phyloP scores from a whole-genome alignment of 75 land plant species.

The Gnetum montanum region DNA sequence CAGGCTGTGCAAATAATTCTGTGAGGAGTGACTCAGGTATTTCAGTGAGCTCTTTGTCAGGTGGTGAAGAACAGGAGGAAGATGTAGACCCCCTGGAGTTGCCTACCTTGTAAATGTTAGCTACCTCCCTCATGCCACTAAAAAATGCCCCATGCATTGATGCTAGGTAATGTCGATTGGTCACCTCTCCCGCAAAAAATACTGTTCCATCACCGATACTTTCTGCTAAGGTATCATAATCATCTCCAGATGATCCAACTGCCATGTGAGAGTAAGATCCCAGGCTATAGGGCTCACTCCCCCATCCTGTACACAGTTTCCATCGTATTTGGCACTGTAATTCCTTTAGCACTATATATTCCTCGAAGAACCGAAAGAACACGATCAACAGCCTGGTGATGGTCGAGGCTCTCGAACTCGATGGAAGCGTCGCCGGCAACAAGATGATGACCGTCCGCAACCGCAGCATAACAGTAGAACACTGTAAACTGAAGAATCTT shows the following conservation, averaged over 20 bases:
- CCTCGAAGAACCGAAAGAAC: conserved; percentile 60
- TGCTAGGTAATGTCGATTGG: conserved; percentile 84
- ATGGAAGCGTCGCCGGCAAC: conserved; percentile 95
- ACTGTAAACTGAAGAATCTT: too few relatives aligned
- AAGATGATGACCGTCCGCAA: conserved; percentile 86
- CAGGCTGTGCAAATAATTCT: conserved; percentile 55
- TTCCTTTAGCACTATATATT: conserved; percentile 76
- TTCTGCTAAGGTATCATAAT: conserved; percentile 91
- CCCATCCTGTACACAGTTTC: conserved; percentile 96
- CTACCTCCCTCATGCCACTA: conserved; percentile 87
- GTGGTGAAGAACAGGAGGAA: conserved; percentile 5
- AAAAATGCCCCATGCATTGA: conserved; percentile 97
- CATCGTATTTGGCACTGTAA: conserved; percentile 82
- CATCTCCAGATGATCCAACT: conserved; percentile 91
- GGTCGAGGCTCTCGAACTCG: conserved; percentile 62
- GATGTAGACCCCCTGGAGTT: conserved; percentile 20
- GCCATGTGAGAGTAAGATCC: conserved; percentile 95
- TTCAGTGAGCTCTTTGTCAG: conserved; percentile 22
- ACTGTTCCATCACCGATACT: conserved; percentile 70
- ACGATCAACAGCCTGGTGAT: conserved; percentile 47
- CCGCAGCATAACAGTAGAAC: conserved; percentile 89
- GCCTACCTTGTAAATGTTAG: conserved; percentile 58
- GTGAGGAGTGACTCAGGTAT: conserved; percentile 24
- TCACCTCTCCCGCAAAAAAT: conserved; percentile 95
- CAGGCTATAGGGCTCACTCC: conserved; percentile 59